phyloP scores from a whole-genome alignment of 2,329 filamentous ascomycete species.

The Xylaria sp. region DNA sequence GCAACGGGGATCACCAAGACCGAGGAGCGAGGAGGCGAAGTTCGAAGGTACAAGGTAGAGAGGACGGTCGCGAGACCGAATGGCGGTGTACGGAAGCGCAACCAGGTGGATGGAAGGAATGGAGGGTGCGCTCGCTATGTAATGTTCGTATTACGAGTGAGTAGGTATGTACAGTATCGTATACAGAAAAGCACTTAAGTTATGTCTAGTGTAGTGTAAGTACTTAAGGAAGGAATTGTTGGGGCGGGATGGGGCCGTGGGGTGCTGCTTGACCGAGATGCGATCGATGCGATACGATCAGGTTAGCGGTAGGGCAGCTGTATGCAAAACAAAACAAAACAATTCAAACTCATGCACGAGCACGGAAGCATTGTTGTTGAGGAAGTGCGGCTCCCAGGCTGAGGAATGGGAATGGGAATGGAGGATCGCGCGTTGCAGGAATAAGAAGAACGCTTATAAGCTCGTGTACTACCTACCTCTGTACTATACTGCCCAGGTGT shows the following conservation, averaged over 20 bases:
- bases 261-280: not conserved
- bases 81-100: constrained; percentile 12
- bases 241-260: constrained; percentile 20
- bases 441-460: constrained; percentile 11
- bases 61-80: constrained; percentile 1
- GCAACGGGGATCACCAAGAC: constrained; percentile 1
- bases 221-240: constrained; percentile 24
- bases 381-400: constrained; percentile 15
- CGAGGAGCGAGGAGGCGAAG: constrained; percentile 3
- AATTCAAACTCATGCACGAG: not conserved
- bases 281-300: not conserved
- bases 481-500: no score
- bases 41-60: not conserved
- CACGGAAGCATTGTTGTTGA: constrained; percentile 20
- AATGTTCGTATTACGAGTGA: constrained; percentile 6
- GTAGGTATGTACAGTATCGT: constrained; percentile 6
- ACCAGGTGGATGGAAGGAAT: constrained; percentile 2
- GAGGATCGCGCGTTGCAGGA: constrained; percentile 20
- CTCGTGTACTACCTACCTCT: no score
- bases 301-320: not conserved
- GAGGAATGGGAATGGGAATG: constrained; percentile 29
- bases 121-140: constrained; percentile 17
- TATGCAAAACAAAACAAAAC: constrained; percentile 8
- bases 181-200: not conserved
- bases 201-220: not conserved